Conservation (phyloP, 306 rosid species). For the Malus sylvestris region DNA sequence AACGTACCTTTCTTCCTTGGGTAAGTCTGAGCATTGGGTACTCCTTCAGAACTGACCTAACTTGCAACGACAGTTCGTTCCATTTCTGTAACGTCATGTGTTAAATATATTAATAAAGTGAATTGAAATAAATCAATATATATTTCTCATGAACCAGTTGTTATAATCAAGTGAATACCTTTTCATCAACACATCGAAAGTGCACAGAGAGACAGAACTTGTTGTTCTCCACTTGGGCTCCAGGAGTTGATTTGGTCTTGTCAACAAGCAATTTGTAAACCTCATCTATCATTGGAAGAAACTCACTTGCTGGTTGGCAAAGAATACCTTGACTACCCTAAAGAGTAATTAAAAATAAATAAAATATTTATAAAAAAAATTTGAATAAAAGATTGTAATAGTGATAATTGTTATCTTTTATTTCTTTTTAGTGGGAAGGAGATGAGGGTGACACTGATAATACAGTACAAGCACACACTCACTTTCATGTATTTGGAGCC, state of each 20-base stretch:
- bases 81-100: slow-evolving; percentile 52
- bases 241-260: slow-evolving; percentile 63
- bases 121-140: not conserved
- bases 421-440: too few species aligned
- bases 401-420: not conserved
- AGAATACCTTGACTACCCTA: slow-evolving; percentile 59
- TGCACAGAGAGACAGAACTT: slow-evolving; percentile 85
- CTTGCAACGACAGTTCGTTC: slow-evolving; percentile 71
- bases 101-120: too few species aligned
- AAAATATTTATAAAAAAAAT: not conserved
- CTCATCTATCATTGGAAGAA: slow-evolving; percentile 85
- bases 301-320: slow-evolving; percentile 82
- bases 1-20: slow-evolving; percentile 91
- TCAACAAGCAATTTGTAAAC: slow-evolving; percentile 55
- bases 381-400: not conserved
- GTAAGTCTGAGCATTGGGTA: slow-evolving; percentile 75
- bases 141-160: not conserved
- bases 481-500: slow-evolving; percentile 59
- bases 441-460: not conserved
- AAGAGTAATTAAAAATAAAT: not conserved
- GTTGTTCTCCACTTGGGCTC: slow-evolving; percentile 80
- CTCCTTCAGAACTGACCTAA: slow-evolving; percentile 69
- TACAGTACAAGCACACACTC: slow-evolving; percentile 17
- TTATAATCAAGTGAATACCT: slow-evolving; percentile 30
- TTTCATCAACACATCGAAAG: slow-evolving; percentile 90